Evolutionary conservation across 2,329 filamentous ascomycete species (phyloP).

Genomic region (Delphinella strobiligena): DNA sequence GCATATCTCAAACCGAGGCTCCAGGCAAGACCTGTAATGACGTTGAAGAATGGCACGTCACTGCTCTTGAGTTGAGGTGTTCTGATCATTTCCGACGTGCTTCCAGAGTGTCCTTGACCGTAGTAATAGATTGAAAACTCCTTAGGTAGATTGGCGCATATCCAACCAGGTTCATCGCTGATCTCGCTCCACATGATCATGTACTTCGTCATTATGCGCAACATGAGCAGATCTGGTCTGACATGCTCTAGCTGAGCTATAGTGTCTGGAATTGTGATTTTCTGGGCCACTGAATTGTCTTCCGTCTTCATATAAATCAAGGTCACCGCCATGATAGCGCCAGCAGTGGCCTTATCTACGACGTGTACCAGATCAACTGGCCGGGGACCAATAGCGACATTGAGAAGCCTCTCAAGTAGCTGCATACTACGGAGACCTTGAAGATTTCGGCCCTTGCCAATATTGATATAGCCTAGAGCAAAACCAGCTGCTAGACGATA

Average conservation of each 20-base stretch:
- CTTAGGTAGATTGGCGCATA: conserved; percentile 56
- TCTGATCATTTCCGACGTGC: conserved; percentile 1
- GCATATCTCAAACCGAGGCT: conserved; percentile 37
- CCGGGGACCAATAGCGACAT: conserved; percentile 77
- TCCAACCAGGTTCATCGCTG: conserved; percentile 53
- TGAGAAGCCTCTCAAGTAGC: conserved; percentile 75
- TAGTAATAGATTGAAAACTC: conserved; percentile 36
- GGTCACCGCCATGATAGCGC: conserved; percentile 79
- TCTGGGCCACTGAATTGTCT: conserved; percentile 72
- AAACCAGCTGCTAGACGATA: conserved; percentile 92
- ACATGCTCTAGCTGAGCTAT: conserved; percentile 90
- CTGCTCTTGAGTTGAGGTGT: conserved; percentile 52
- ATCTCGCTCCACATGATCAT: conserved; percentile 89
- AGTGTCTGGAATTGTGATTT: conserved; percentile 87
- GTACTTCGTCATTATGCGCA: conserved; percentile 80
- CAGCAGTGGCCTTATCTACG: conserved; percentile 82
- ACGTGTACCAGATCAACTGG: conserved; percentile 87
- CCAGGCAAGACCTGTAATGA: conserved; percentile 80
- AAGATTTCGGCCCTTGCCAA: conserved; percentile 80
- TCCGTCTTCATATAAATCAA: conserved; percentile 97
- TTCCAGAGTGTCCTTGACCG: background rate
- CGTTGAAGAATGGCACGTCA: conserved; percentile 87
- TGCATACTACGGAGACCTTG: conserved; percentile 88
- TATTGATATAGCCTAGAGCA: conserved; percentile 84
- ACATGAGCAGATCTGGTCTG: conserved; percentile 78